Percentiles rank a stretch among this genome's conserved stretches.
These are phyloP conservation scores for Tylopilus sp. DNA, from an alignment of 1,284 basidiomycete species.

Conservation along the genomic window DNA sequence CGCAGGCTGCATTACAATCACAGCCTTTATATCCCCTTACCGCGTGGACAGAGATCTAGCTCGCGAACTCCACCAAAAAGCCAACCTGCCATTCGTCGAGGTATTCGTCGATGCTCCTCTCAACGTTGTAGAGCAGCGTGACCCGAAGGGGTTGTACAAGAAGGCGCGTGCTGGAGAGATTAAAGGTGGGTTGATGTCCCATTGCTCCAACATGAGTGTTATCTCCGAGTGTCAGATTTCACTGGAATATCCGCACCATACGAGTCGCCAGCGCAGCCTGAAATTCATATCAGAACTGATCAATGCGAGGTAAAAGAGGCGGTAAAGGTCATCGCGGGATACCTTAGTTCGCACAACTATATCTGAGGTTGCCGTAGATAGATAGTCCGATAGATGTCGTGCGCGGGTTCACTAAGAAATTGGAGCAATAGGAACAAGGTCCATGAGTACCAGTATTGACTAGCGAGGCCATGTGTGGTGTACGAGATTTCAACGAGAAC, in stretches of 20 bases:
- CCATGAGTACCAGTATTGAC: conserved; percentile 21
- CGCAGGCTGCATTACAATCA: conserved; percentile 81
- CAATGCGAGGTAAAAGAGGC: conserved; percentile 77
- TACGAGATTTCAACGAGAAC: conserved; percentile 2
- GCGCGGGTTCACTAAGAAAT: conserved; percentile 12
- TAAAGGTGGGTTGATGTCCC: conserved; percentile 59
- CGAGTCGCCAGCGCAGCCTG: conserved; percentile 82
- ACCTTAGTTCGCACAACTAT: conserved; percentile 66
- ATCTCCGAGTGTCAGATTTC: conserved; percentile 63
- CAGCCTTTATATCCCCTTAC: conserved; percentile 99
- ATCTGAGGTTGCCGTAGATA: conserved; percentile 37
- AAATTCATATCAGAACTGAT: conserved; percentile 92
- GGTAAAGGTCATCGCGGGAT: conserved; percentile 79
- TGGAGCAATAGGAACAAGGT: conserved; percentile 13
- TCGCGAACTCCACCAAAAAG: conserved; percentile 76
- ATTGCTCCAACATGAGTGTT: conserved; percentile 1
- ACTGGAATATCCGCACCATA: conserved; percentile 98
- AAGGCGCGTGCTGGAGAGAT: conserved; percentile 96
- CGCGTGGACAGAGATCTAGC: conserved; percentile 83
- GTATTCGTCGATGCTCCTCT: conserved; percentile 95
- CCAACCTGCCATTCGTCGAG: conserved; percentile 83
- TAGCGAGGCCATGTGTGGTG: conserved; percentile 14
- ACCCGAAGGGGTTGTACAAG: conserved; percentile 98
- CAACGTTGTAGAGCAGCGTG: conserved; percentile 82
- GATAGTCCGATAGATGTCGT: conserved; percentile 19